Percentiles rank a stretch among this genome's conserved stretches.
These are phyloP conservation scores for Melanomma pulvis-pyrius DNA, from an alignment of 495 filamentous ascomycete species.

Conservation along the genomic window DNA sequence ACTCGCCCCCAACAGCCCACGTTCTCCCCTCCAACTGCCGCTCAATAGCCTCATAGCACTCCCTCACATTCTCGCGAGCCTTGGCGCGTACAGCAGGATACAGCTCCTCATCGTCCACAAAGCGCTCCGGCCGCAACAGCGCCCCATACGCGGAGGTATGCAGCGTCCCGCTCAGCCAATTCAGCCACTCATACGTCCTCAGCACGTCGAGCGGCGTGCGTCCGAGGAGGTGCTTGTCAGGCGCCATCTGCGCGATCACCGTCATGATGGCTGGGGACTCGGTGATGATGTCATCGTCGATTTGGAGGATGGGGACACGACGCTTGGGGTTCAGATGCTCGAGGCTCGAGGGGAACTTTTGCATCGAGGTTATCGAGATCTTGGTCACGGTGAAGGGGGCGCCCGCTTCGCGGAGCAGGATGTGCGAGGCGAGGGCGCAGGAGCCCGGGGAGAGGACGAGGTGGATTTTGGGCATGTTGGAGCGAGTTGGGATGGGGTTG, in stretches of 20 bases:
- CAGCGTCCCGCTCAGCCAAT: constrained; percentile 47
- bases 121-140: constrained; percentile 37
- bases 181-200: constrained; percentile 48
- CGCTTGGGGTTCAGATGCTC: constrained; percentile 43
- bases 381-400: constrained; percentile 34
- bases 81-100: constrained; percentile 25
- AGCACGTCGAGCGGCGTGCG: constrained; percentile 39
- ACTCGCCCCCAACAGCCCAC: constrained; percentile 41
- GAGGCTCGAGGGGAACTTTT: constrained; percentile 34
- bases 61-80: constrained; percentile 22
- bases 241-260: constrained; percentile 40
- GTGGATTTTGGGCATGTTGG: constrained; percentile 5
- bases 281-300: constrained; percentile 45
- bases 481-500: too few species aligned
- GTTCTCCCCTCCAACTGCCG: constrained; percentile 12
- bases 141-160: constrained; percentile 41
- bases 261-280: constrained; percentile 45
- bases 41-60: constrained; percentile 41
- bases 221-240: constrained; percentile 42
- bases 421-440: constrained; percentile 47
- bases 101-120: constrained; percentile 34
- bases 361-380: constrained; percentile 23
- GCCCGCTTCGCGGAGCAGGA: constrained; percentile 42
- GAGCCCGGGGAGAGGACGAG: constrained; percentile 30
- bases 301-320: constrained; percentile 42